Conservation (phyloP, 306 rosid genomes). For the Erythrophleum fordii region DNA sequence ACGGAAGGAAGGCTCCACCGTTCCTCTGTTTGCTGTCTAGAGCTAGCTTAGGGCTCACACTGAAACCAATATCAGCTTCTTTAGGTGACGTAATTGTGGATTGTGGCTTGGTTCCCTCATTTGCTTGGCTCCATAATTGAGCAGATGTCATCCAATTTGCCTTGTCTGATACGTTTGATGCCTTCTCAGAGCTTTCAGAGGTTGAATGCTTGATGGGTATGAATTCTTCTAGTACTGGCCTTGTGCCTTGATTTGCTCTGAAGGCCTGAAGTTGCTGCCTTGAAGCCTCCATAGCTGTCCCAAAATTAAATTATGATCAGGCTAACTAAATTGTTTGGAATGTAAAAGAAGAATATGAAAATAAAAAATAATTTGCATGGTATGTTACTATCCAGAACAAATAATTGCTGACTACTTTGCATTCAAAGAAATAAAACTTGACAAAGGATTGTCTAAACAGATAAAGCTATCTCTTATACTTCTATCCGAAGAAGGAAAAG, state of each 20-base stretch:
- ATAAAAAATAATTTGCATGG: conserved; percentile 2
- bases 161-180: conserved; percentile 66
- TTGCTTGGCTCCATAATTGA: conserved; percentile 95
- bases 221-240: conserved; percentile 91
- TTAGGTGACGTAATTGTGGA: conserved; percentile 46
- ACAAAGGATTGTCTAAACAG: conserved; percentile 16
- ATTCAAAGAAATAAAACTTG: conserved; percentile 25
- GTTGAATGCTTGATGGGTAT: conserved; percentile 76
- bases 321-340: background rate
- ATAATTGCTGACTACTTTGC: conserved; percentile 25
- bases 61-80: conserved; percentile 61
- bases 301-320: conserved; percentile 3
- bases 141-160: conserved; percentile 99
- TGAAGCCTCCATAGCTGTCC: conserved; percentile 80
- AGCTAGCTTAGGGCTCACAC: conserved; percentile 61
- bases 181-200: conserved; percentile 64
- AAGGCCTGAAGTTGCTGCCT: conserved; percentile 81
- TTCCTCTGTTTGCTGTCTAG: conserved; percentile 65
- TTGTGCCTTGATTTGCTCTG: conserved; percentile 62
- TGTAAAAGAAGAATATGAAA: background rate
- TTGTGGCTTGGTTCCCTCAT: conserved; percentile 61
- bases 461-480: conserved; percentile 42
- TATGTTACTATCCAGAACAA: background rate
- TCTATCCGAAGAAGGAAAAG: conserved; percentile 39
- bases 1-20: conserved; percentile 93